Conservation (phyloP, 257 asterid genomes). For the Vinca minor region DNA sequence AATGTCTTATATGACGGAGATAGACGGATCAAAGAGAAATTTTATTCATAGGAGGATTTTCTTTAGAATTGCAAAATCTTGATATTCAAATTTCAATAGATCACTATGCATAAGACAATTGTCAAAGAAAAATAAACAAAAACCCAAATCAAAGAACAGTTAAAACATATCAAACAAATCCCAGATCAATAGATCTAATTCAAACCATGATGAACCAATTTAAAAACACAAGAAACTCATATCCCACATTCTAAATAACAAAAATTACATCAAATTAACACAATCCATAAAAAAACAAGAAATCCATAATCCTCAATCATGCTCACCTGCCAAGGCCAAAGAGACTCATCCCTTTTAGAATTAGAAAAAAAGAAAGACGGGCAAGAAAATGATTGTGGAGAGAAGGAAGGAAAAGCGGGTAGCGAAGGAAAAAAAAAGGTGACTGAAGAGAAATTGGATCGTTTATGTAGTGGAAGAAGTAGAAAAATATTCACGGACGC, state of each 20-base stretch:
- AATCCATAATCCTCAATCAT: neutral
- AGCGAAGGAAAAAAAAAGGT: conserved; percentile 12
- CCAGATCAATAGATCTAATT: conserved; percentile 7
- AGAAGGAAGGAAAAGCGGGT: too few species aligned
- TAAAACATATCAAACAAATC: neutral
- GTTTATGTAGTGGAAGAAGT: conserved; percentile 4
- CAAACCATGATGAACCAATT: neutral
- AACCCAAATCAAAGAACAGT: neutral
- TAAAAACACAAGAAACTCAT: neutral
- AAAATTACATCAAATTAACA: neutral
- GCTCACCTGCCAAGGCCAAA: conserved; percentile 92
- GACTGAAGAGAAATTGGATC: conserved; percentile 13
- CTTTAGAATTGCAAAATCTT: too few species aligned
- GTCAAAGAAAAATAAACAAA: neutral
- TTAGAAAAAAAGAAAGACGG: conserved; percentile 10
- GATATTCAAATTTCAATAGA: too few species aligned
- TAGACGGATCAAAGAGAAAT: neutral
- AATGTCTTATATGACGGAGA: too few species aligned
- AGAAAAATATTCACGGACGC: neutral
- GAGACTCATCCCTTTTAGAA: conserved; percentile 86
- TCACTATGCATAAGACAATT: too few species aligned
- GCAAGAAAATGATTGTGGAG: conserved; percentile 5
- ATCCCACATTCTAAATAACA: neutral
- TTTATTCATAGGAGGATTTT: neutral
- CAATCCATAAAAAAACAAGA: neutral